phyloP scores from a whole-genome alignment of 306 rosid species.

The Sophora flavescens region DNA sequence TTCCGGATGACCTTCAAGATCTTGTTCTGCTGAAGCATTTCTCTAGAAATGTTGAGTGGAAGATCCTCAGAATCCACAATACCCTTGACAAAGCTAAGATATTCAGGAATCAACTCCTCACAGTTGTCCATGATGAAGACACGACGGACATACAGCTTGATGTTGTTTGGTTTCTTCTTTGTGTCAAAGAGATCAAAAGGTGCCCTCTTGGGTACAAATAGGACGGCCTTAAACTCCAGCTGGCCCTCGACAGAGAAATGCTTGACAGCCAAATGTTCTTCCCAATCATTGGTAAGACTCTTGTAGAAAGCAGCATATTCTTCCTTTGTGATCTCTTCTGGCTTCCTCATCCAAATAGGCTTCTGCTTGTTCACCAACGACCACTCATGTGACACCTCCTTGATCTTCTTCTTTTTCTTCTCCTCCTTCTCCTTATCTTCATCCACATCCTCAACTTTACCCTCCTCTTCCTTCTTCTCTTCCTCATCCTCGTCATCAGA shows the following conservation, averaged over 20 bases:
- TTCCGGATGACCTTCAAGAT: slow-evolving; percentile 90
- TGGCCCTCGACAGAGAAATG: slow-evolving; percentile 99
- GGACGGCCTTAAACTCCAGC: slow-evolving; percentile 90
- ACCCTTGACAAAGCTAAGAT: slow-evolving; percentile 87
- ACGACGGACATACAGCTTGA: slow-evolving; percentile 85
- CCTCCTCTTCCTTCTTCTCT: slow-evolving; percentile 94
- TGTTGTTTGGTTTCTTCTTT: slow-evolving; percentile 93
- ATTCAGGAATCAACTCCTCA: slow-evolving; percentile 94
- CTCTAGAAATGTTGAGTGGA: slow-evolving; percentile 90
- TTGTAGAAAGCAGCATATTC: slow-evolving; percentile 94
- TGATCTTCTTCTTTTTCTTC: slow-evolving; percentile 87
- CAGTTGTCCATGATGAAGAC: slow-evolving; percentile 98
- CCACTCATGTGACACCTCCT: slow-evolving; percentile 95
- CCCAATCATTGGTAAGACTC: slow-evolving; percentile 97
- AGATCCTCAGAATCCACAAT: slow-evolving; percentile 98
- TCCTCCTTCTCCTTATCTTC: slow-evolving; percentile 90
- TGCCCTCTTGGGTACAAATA: slow-evolving; percentile 94
- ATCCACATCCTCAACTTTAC: slow-evolving; percentile 87
- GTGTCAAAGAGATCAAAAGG: slow-evolving; percentile 96
- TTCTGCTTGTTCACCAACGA: slow-evolving; percentile 93
- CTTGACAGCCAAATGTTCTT: slow-evolving; percentile 89
- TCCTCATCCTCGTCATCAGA: slow-evolving; percentile 96
- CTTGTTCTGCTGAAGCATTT: slow-evolving; percentile 92
- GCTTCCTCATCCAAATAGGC: slow-evolving; percentile 99
- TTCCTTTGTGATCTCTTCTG: slow-evolving; percentile 86